These are phyloP conservation scores for Neocatenulostroma microsporum DNA, from an alignment of 2,329 filamentous ascomycete species.

Conservation along the genomic window DNA sequence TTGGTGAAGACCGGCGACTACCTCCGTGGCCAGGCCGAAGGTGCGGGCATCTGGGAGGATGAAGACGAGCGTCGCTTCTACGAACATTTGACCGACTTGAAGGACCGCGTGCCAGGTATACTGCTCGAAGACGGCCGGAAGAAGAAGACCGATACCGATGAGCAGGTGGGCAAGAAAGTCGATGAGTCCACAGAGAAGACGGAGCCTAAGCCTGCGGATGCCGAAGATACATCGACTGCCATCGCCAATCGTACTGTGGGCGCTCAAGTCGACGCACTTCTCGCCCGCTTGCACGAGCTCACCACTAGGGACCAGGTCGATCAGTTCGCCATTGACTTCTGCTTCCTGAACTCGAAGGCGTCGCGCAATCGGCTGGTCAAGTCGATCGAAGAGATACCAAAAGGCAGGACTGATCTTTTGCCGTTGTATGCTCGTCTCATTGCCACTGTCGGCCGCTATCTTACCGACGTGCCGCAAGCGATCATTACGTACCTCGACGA, in stretches of 20 bases:
- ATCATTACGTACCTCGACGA: slow-evolving; percentile 88
- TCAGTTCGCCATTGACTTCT: slow-evolving; percentile 90
- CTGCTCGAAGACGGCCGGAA: slow-evolving; percentile 91
- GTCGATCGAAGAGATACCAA: slow-evolving; percentile 86
- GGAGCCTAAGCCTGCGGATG: slow-evolving; percentile 46
- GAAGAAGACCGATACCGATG: slow-evolving; percentile 76
- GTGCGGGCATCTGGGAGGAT: slow-evolving; percentile 95
- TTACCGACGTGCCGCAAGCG: slow-evolving; percentile 88
- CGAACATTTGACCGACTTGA: slow-evolving; percentile 90
- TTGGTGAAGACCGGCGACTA: slow-evolving; percentile 93
- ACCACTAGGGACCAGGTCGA: slow-evolving; percentile 89
- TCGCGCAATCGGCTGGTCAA: slow-evolving; percentile 92
- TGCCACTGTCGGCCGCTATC: slow-evolving; percentile 85
- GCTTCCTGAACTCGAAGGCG: slow-evolving; percentile 96
- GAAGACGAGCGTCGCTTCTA: slow-evolving; percentile 97
- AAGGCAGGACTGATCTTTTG: slow-evolving; percentile 82
- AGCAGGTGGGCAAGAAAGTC: slow-evolving; percentile 69
- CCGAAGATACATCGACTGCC: slow-evolving; percentile 80
- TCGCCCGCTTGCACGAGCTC: slow-evolving; percentile 81
- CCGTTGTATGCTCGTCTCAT: slow-evolving; percentile 88
- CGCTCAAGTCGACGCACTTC: slow-evolving; percentile 85
- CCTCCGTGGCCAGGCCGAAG: slow-evolving; percentile 79
- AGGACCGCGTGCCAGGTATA: slow-evolving; percentile 90
- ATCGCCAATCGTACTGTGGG: slow-evolving; percentile 98
- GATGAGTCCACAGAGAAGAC: slow-evolving; percentile 44